Conservation (phyloP, 2,329 filamentous ascomycete genomes). For the Pseudocercospora fuligena region DNA sequence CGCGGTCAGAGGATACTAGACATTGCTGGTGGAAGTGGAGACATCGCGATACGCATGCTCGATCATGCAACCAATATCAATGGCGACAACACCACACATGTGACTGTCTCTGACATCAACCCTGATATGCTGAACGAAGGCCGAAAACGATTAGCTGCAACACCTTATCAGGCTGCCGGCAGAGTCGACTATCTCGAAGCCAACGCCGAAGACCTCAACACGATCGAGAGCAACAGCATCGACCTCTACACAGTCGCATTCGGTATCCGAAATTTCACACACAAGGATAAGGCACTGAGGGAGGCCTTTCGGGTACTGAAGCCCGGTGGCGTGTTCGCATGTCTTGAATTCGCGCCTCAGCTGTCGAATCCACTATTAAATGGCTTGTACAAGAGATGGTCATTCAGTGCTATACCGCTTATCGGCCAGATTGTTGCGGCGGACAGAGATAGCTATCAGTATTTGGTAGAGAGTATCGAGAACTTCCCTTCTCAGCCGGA, state of each 20-base stretch:
- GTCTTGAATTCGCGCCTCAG: conserved; percentile 86
- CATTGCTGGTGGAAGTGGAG: conserved; percentile 93
- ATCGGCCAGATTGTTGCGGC: conserved; percentile 95
- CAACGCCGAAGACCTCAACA: conserved; percentile 78
- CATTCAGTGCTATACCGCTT: conserved; percentile 88
- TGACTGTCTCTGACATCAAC: conserved; percentile 97
- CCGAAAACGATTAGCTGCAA: conserved; percentile 71
- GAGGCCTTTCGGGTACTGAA: conserved; percentile 89
- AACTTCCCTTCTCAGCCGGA: conserved; percentile 84
- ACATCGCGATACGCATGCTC: conserved; percentile 96
- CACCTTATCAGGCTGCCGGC: conserved; percentile 61
- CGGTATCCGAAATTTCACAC: conserved; percentile 94
- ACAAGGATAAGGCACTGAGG: conserved; percentile 79
- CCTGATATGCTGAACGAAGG: conserved; percentile 91
- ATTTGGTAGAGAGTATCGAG: conserved; percentile 97
- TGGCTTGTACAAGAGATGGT: conserved; percentile 91
- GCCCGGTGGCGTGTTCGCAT: conserved; percentile 94
- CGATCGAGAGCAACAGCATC: conserved; percentile 71
- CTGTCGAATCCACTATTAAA: conserved; percentile 80
- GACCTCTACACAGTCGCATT: conserved; percentile 98
- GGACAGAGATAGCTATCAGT: conserved; percentile 96
- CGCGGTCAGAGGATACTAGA: conserved; percentile 80
- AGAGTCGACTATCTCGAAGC: conserved; percentile 79
- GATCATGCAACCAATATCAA: conserved; percentile 83
- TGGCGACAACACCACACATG: conserved; percentile 76